Conservation (phyloP, 2,329 filamentous ascomycete species). For the Aphanocladium album region DNA sequence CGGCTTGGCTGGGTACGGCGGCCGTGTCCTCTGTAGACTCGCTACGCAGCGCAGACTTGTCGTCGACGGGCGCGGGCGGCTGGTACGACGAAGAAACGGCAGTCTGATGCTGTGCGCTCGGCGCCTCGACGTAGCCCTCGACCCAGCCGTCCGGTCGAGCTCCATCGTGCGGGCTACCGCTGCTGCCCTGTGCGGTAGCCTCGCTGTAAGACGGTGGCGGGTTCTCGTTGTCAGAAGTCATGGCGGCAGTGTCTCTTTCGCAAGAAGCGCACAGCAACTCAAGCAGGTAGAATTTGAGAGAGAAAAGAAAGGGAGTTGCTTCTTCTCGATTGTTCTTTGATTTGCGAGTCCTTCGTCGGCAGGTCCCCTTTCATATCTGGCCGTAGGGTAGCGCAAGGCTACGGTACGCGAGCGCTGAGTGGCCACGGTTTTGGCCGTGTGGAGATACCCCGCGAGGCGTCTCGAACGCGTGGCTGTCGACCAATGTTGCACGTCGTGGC, state of each 20-base stretch:
- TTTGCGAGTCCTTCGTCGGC: too few relatives aligned
- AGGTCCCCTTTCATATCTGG: background rate
- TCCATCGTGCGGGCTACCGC: background rate
- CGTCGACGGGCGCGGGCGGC: background rate
- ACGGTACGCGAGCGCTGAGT: background rate
- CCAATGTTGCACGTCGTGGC: background rate
- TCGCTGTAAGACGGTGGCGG: background rate
- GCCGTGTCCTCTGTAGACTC: background rate
- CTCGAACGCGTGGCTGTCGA: background rate
- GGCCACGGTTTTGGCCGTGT: background rate
- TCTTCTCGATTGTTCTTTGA: too few relatives aligned
- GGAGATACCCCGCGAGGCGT: background rate
- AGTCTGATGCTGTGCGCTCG: background rate
- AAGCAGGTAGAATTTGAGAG: too few relatives aligned
- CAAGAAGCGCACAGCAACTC: background rate
- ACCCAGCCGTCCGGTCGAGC: background rate
- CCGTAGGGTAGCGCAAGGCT: background rate
- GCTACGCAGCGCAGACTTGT: background rate
- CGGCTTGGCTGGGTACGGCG: background rate
- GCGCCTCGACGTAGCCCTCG: conserved; percentile 1
- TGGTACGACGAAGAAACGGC: background rate
- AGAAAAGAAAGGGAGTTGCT: too few relatives aligned
- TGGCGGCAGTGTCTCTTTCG: background rate
- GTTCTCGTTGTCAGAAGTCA: background rate
- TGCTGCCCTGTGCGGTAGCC: background rate